Base-by-base conservation (phyloP, 73 alveolate species). In the Stentor roeselii region DNA sequence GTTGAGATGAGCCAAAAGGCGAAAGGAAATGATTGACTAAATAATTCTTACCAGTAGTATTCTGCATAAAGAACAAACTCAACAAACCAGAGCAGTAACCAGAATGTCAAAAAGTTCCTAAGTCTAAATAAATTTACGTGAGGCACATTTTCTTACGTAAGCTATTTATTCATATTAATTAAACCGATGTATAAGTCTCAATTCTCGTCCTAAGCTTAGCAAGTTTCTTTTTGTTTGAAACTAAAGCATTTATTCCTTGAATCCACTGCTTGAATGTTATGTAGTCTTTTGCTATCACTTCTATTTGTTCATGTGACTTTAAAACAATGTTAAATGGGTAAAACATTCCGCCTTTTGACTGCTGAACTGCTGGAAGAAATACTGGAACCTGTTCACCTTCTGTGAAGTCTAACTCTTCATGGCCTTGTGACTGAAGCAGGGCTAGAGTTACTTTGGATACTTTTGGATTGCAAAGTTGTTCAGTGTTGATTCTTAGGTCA, bases 281-380 rank as follows among this genome's bases (percentile, higher is more conserved):
- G 74, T 88, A 90, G 39, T 78, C 42, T 41, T 90, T 78, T 0
- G 93, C 91, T 0, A 90, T 90, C 36, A 90, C 38, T 75, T 90
- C 96, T 27, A 90, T 84, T 42, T 92, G 58, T 0, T 90, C 93
- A 2, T n/a, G 36, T 34, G 60, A 78, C 3, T 82, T 82, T 39
- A 84, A 34, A 60, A 88, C 91, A 15, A 88, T 67, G 50, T 86
- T 75, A 84, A 91, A 88, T 14, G 96, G 96, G 86, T 88, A 91
- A 84, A 41, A 88, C 14, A 32, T 21, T 1, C 41, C n/a, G 37
- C 34, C 41, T 30, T 50, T 6, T 50, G 6, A 6, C 6, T 6
- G 67, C 30, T 6, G 67, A 11, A 50, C 21, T 11, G 67, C 21
- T 21, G 21, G 21, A 50, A 11, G 21, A 50, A 6, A 50, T 11